A percentile compares a stretch with the other conserved stretches of the same genome.
These are phyloP conservation scores for Fusarium chuoi DNA, from an alignment of 2,329 filamentous ascomycete genomes.

Conservation along the genomic window DNA sequence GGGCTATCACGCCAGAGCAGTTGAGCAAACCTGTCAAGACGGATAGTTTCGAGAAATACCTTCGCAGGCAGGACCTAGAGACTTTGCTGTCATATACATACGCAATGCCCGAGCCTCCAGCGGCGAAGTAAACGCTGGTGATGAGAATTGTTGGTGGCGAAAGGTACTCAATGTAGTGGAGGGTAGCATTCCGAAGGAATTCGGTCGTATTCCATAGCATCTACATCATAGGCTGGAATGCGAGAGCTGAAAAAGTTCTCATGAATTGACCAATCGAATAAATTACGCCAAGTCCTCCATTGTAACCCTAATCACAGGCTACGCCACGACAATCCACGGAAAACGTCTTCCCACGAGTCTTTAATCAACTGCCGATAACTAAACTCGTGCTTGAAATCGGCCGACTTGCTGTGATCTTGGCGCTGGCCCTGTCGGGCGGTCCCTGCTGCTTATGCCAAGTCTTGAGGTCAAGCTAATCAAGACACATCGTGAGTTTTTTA, in stretches of 20 bases:
- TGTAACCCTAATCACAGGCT: neutral
- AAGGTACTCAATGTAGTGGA: no score
- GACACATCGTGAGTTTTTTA: neutral
- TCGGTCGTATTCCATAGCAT: neutral
- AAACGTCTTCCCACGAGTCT: neutral
- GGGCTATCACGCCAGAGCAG: constrained; percentile 51
- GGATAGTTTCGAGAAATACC: constrained; percentile 46
- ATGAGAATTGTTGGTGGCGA: no score
- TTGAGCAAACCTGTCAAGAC: constrained; percentile 49
- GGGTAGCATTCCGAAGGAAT: neutral
- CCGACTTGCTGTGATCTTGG: neutral
- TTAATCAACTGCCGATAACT: neutral
- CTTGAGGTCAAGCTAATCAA: neutral
- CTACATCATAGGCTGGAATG: neutral
- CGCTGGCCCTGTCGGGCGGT: neutral
- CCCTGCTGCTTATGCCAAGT: neutral
- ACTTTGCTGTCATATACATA: constrained; percentile 1
- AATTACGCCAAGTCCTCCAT: neutral
- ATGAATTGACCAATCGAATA: neutral
- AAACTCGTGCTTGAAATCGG: neutral
- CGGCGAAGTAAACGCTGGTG: neutral
- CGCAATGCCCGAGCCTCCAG: neutral
- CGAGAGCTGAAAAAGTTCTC: fast-evolving
- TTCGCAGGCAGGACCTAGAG: constrained; percentile 33
- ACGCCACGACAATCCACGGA: neutral